Base-by-base conservation (phyloP, 2,329 filamentous ascomycete genomes). In the Aspergillus eucalypticola region DNA sequence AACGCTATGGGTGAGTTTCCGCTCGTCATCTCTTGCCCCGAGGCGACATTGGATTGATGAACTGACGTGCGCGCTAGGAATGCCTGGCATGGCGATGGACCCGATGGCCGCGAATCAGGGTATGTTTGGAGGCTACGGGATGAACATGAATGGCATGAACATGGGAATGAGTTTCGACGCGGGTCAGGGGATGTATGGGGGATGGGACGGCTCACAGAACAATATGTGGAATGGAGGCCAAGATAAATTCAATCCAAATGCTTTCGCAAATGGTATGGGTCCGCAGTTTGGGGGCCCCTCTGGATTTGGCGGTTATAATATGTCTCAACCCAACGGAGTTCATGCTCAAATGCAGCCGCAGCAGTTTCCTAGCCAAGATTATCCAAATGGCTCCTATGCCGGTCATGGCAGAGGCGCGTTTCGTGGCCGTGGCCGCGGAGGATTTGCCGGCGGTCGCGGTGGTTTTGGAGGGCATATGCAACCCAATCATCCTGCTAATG, bases 181-280 rank as follows among this genome's bases (percentile, higher is more conserved):
- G 71, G 78, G 79, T 66, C 75, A 81, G 72, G 85, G 86, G 77
- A 85, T 87, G 84, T 88, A 89, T 85, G 86, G 88, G 86, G 88
- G 88, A 83, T 91, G 89, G 88, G 90, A 89, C 83, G 84, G 84
- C 83, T 88, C 89, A 81, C 88, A 90, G 82, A 87, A 77, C 73
- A 78, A 74, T 77, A 77, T 88, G 84, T 92, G 89, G 89, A 90
- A 88, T 88, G 86, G 87, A 84, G 86, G 87, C 84, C 88, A 90
- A 89, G 89, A 91, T 91, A 92, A 91, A 89, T 91, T 87, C 88
- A 92, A 89, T 85, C 85, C 87, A 90, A 91, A 87, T 90, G 87
- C 87, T 86, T 85, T 80, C 73, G 74, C 86, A 79, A 77, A 84
- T 84, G 87, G 87, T 84, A 90, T 90, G 86, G 88, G 87, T 83